Conservation (phyloP, 2,329 filamentous ascomycete genomes). For the Trichoderma afroharzianum region DNA sequence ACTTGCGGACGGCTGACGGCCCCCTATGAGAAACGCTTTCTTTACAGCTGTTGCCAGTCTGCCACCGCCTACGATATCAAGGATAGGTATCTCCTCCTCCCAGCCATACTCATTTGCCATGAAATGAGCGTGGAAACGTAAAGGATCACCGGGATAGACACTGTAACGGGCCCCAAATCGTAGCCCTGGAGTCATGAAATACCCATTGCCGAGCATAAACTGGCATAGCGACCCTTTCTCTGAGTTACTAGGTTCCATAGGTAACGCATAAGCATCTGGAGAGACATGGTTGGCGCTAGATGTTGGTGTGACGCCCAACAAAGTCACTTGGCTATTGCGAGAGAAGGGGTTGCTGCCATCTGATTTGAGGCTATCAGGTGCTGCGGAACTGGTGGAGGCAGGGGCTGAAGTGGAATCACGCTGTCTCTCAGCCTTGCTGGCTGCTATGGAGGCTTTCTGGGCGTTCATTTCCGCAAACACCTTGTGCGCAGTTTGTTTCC, state of each 20-base stretch:
- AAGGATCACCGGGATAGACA: conserved; percentile 89
- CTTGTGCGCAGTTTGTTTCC: conserved; percentile 41
- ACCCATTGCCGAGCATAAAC: conserved; percentile 73
- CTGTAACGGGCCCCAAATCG: conserved; percentile 94
- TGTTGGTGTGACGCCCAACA: conserved; percentile 35
- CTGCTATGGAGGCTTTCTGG: conserved; percentile 32
- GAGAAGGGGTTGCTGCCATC: not conserved
- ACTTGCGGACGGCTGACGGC: conserved; percentile 44
- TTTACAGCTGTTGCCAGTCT: conserved; percentile 91
- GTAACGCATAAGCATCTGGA: conserved; percentile 16
- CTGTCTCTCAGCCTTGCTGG: conserved; percentile 13
- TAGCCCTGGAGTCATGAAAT: conserved; percentile 86
- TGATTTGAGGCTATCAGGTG: not conserved
- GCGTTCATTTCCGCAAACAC: conserved; percentile 39
- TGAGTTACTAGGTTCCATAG: conserved; percentile 19
- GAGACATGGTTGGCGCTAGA: conserved; percentile 33
- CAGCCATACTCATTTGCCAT: conserved; percentile 79
- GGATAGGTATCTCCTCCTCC: conserved; percentile 79
- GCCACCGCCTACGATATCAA: conserved; percentile 83
- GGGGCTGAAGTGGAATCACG: not conserved
- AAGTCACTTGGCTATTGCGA: conserved; percentile 19
- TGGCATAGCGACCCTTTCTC: conserved; percentile 61
- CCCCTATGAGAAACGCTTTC: conserved; percentile 88
- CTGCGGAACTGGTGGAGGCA: not conserved
- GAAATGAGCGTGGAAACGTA: conserved; percentile 95